A percentile compares a stretch with the other conserved stretches of the same genome.
phyloP scores from a whole-genome alignment of 257 asterid genomes.

The Echites panduratus region DNA sequence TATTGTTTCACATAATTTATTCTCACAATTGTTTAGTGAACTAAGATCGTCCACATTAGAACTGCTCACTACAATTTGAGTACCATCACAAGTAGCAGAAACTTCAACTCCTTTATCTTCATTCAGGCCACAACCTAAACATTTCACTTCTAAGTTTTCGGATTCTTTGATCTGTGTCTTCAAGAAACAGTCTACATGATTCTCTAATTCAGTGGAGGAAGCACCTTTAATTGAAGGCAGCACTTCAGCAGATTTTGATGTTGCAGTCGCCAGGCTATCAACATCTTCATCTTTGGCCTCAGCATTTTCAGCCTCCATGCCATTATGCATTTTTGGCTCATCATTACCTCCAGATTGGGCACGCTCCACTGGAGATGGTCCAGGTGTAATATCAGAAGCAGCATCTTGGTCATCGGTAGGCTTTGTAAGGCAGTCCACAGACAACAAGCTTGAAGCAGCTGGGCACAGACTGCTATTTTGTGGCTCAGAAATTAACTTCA shows the following conservation, averaged over 20 bases:
- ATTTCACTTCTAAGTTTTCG: constrained; percentile 23
- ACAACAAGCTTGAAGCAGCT: constrained; percentile 41
- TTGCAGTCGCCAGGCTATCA: constrained; percentile 80
- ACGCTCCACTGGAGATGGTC: constrained; percentile 38
- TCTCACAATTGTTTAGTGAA: constrained; percentile 23
- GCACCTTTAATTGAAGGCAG: constrained; percentile 28
- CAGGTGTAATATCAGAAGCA: constrained; percentile 31
- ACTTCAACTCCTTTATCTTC: constrained; percentile 5
- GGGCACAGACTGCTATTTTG: constrained; percentile 27
- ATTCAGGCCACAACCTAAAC: constrained; percentile 10
- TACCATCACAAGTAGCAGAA: constrained; percentile 13
- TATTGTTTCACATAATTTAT: constrained; percentile 36
- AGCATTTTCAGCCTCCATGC: constrained; percentile 21
- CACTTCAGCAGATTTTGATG: constrained; percentile 58
- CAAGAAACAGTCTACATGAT: constrained; percentile 20
- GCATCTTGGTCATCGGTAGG: constrained; percentile 45
- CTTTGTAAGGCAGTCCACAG: constrained; percentile 30
- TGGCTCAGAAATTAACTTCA: constrained; percentile 49
- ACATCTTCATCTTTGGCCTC: constrained; percentile 47
- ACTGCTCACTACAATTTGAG: constrained; percentile 20
- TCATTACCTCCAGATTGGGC: constrained; percentile 10
- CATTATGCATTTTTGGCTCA: constrained; percentile 27
- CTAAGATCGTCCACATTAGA: constrained; percentile 19
- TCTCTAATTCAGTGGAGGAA: constrained; percentile 19
- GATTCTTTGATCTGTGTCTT: constrained; percentile 25